Evolutionary conservation across 192 early-diverging fungal species (phyloP), one percentile per base, ranked within the genome.

Genomic region (Diversispora eburnea): DNA sequence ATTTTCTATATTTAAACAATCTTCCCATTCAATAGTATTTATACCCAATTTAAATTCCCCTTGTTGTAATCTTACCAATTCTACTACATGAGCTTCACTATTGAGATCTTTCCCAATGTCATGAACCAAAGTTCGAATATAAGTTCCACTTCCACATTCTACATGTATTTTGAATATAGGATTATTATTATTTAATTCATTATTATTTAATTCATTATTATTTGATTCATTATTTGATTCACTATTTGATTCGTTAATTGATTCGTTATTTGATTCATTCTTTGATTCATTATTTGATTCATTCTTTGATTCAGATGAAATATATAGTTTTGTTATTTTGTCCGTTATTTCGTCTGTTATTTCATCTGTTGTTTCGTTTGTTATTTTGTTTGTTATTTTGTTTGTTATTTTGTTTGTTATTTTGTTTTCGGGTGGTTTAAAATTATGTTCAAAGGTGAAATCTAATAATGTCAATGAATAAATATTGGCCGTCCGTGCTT

Each of bases 81-180:
- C 84, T 4, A 83, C 78, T 87, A 92, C 90, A 45, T 86, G 81
- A 0, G 88, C 91, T 0, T 76, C 82, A 12, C 84, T 85, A 8
- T 85, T 87, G 33, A 92, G 60, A 0, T 59, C 56, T 19, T 75
- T 55, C 8, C 87, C 90, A 48, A 93, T 62, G 58, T 93, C 91
- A 63, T 89, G 71, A n/a, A 93, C 79, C 39, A 93, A 75, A 51
- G 87, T 89, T 7, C 91, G 79, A 60, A 93, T 84, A 78, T 93
- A 93, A 12, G 89, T 88, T 25, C 91, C 91, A 42, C 90, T 86
- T 42, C 88, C 84, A 66, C 89, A 86, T 45, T 80, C 73, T 1
- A 93, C 83, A n/a, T 79, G 57, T 39, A 92, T 76, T 74, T 87
- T 84, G 72, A 90, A 82, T 8, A 47, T 60, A 3, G 88, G 65